These are phyloP conservation scores for Glutinoglossum americanum DNA, from an alignment of 495 filamentous ascomycete species.

Conservation along the genomic window DNA sequence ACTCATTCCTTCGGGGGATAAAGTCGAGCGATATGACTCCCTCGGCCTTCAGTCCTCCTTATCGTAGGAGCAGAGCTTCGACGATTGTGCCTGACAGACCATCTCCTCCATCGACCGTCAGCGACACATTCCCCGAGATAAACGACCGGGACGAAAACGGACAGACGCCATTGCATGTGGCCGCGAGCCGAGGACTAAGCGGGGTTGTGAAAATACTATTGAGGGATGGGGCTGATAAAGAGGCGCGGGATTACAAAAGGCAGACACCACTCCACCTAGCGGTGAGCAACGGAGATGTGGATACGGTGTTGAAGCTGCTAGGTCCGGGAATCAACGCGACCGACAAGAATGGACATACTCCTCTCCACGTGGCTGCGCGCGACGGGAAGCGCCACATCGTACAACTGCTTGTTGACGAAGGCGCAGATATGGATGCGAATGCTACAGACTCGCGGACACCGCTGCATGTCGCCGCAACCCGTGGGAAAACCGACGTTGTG, in stretches of 20 bases:
- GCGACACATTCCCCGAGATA: background rate
- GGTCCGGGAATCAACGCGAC: background rate
- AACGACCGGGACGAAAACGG: background rate
- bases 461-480: background rate
- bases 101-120: background rate
- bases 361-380: background rate
- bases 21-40: too few relatives aligned
- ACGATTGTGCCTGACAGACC: too few relatives aligned
- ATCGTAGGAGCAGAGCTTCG: too few relatives aligned
- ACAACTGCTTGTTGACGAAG: background rate
- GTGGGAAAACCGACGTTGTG: background rate
- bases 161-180: background rate
- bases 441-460: background rate
- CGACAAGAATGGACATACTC: background rate
- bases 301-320: background rate
- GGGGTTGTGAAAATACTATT: background rate
- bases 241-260: background rate
- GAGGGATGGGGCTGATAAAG: background rate
- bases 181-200: background rate
- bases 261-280: background rate
- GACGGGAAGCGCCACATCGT: background rate
- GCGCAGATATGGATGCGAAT: background rate
- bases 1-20: too few relatives aligned
- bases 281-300: background rate
- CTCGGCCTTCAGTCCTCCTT: too few relatives aligned